Base-by-base conservation (phyloP, 2,329 filamentous ascomycete species). In the Nigrograna mackinnonii region DNA sequence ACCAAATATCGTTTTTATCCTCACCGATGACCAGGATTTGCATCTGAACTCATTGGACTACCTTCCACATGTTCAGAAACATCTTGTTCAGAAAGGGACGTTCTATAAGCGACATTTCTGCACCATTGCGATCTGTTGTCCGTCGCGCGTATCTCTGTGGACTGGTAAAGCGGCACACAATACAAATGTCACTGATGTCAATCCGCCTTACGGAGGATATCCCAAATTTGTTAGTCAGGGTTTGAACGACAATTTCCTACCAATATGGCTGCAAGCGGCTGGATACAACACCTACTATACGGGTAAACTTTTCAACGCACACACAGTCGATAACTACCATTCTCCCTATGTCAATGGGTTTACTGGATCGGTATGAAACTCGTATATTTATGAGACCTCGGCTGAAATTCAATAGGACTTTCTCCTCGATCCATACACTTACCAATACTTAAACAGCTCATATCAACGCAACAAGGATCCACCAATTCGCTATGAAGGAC, bases 271-370 rank as follows among this genome's bases (percentile, higher is more conserved):
- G 11, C 82, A 87, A 50, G 64, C 78, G 4, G 79, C 79, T 0
- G 84, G 84, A 0, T 88, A 88, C 58, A 79, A 80, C 50, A 87
- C 85, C 0, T 87, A 85, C 57, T 88, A 87, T 54, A 80, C 79
- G 0, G 85, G 83, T 16, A 89, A 89, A 57, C 70, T 87, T 2
- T 84, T 85, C 66, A 89, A 89, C 51, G 71, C 76, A 0, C 83
- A 86, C 40, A 79, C 71, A 0, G 70, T 79, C 2, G 54, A 74
- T 1, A 87, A 85, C 51, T 87, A 86, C 59, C 69, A 84, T 56
- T 68, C 71, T 4, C 77, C 83, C 1, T 74, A 67, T 34, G 74
- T 78, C 0, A 73, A 71, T 1, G 84, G 83, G 1, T 87, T 80
- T 72, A 84, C 73, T 13, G 73, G 70, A n/a, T 79, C 77, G 3